These are phyloP conservation scores for Asparagopsis taxiformis DNA, from an alignment of 31 red algal species.

Conservation along the genomic window DNA sequence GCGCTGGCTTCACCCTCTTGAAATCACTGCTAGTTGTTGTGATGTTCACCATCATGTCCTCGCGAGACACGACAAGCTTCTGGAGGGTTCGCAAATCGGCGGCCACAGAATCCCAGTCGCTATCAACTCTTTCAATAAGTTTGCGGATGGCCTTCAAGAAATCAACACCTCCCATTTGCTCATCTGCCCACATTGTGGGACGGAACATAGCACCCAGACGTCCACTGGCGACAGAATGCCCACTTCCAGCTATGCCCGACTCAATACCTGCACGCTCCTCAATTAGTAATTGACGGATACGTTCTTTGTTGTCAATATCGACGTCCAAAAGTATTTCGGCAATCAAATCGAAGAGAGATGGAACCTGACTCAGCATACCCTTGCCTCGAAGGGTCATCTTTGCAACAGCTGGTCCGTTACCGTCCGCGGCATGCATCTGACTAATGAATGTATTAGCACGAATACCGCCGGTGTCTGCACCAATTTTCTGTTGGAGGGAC, in stretches of 20 bases:
- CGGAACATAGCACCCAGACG: slow-evolving; percentile 85
- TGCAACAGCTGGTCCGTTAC: slow-evolving; percentile 52
- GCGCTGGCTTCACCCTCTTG: slow-evolving; percentile 34
- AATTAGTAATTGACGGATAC: slow-evolving; percentile 87
- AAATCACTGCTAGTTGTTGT: slow-evolving; percentile 73
- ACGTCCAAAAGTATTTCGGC: slow-evolving; percentile 82
- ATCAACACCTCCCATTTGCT: slow-evolving; percentile 92
- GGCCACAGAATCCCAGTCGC: slow-evolving; percentile 83
- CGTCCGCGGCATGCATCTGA: slow-evolving; percentile 62
- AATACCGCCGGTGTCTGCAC: slow-evolving; percentile 93
- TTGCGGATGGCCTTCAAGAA: slow-evolving; percentile 73
- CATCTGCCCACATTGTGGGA: slow-evolving; percentile 63
- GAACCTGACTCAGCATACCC: slow-evolving; percentile 50
- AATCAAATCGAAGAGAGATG: slow-evolving; percentile 64
- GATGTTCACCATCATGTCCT: slow-evolving; percentile 81
- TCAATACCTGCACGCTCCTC: slow-evolving; percentile 93
- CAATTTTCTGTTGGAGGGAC: slow-evolving; percentile 85
- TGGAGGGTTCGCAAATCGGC: slow-evolving; percentile 70
- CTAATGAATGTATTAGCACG: slow-evolving; percentile 39
- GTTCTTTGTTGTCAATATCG: slow-evolving; percentile 74
- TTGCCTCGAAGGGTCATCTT: slow-evolving; percentile 87
- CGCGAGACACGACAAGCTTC: slow-evolving; percentile 51
- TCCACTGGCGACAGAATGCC: slow-evolving; percentile 74
- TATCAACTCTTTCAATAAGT: slow-evolving; percentile 76
- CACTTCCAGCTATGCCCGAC: slow-evolving; percentile 75